phyloP scores from a whole-genome alignment of 169 alveolate species.

The Plasmodium vivax region DNA sequence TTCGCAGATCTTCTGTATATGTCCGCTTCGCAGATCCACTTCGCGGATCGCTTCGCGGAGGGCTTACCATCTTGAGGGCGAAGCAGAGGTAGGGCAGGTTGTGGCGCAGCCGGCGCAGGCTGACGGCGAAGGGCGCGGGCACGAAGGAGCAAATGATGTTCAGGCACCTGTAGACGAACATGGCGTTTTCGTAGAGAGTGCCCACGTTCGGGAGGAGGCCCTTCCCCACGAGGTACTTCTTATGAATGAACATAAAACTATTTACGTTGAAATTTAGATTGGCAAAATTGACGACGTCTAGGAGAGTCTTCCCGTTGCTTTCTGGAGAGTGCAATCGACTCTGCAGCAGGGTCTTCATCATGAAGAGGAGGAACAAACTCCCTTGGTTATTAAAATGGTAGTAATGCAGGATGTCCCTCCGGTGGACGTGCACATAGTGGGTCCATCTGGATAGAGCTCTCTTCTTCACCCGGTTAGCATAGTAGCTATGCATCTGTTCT shows the following conservation, averaged over 20 bases:
- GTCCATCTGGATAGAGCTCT: background rate
- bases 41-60: too few relatives aligned
- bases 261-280: conserved; percentile 39
- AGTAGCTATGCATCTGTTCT: background rate
- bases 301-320: conserved; percentile 2
- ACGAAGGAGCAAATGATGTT: conserved; percentile 35
- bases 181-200: conserved; percentile 19
- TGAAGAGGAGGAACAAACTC: background rate
- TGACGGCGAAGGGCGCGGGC: conserved; percentile 20
- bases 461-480: background rate
- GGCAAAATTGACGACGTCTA: conserved; percentile 23
- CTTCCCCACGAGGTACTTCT: conserved; percentile 20
- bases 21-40: background rate
- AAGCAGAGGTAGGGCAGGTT: conserved; percentile 35
- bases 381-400: conserved; percentile 32
- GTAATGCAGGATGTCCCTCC: conserved; percentile 14
- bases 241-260: conserved; percentile 28
- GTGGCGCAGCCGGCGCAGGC: conserved; percentile 4
- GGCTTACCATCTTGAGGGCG: conserved; percentile 45
- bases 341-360: background rate
- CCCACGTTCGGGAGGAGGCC: background rate
- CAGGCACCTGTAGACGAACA: conserved; percentile 8
- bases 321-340: background rate
- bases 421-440: background rate
- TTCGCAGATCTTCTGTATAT: background rate